Base-by-base conservation (phyloP, 2,329 filamentous ascomycete species). In the Fusarium musae region DNA sequence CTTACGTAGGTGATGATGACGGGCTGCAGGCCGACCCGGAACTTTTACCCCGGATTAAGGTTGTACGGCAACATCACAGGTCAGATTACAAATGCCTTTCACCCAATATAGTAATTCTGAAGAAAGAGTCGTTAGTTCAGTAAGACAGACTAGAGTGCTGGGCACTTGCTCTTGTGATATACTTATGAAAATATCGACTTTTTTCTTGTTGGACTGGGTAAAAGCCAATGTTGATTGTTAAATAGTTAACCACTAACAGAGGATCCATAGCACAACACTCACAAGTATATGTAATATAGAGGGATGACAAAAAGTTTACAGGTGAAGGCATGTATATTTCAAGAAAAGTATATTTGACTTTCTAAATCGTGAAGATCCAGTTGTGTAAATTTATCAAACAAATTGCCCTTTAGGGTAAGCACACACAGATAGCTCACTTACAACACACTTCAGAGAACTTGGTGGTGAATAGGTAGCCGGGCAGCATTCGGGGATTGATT, bases 11-110 rank as follows among this genome's bases (percentile, higher is more conserved):
- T 32, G 42, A 52, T 36, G 65, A 62, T 59, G 66, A 74, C 68
- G 54, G 30, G 39, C 32, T 23, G 23, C 30, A 57, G 30, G 39
- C 39, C 36, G 17, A 17, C 17, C 37, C 61, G 58, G 63, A 66
- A 64, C 49, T 34, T 65, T 63, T 71, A 17, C 42, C 71, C 71
- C 66, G 66, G 34, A 32, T n/a, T 34, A 23, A 23, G 16, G 16
- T 19, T 52, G 30, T 34, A 52, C 6, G 8, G 12, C 11, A 34
- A 19, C 30, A 52, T 34, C 47, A 52, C 30, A 30, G 30, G 30
- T 23, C 30, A 3, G 47, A 19, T 23, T 13, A 10, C 46, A 17
- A 49, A 49, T 16, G 19, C 19, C 15, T 30, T 9, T 11, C 13
- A n/a, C 42, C 23, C 2, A 26, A 17, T 17, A n/a, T 8, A 19